Evolutionary conservation across 139 green algal species (phyloP).

Genomic region (Pseudopediastrum boryanum): DNA sequence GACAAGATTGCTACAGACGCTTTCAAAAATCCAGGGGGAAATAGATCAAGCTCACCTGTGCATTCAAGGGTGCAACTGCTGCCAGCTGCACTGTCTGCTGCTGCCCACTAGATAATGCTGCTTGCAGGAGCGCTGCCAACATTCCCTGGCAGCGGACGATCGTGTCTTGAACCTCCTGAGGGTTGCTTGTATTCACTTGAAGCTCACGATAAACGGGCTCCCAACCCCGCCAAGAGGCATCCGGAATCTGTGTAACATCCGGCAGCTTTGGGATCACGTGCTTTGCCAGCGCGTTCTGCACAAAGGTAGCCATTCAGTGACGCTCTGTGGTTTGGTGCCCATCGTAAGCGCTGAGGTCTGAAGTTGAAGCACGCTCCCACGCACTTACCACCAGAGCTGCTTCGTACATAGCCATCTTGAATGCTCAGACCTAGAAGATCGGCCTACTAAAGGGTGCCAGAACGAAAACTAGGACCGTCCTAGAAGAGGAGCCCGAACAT

Average conservation of each 20-base stretch:
- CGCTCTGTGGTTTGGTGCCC: background rate
- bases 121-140: conserved; percentile 21
- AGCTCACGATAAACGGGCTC: conserved; percentile 21
- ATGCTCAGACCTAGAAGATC: too few species aligned
- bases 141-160: conserved; percentile 19
- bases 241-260: conserved; percentile 35
- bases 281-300: conserved; percentile 30
- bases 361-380: background rate
- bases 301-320: background rate
- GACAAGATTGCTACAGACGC: background rate
- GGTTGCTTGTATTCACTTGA: conserved; percentile 19
- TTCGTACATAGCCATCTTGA: conserved; percentile 38
- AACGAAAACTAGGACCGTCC: too few species aligned
- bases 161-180: conserved; percentile 14
- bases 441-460: too few species aligned
- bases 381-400: conserved; percentile 30
- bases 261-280: conserved; percentile 35
- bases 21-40: background rate
- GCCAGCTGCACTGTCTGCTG: background rate
- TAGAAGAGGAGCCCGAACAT: too few species aligned
- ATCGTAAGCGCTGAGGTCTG: background rate
- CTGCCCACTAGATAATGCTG: conserved; percentile 19
- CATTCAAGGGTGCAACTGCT: background rate
- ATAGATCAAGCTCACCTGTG: background rate
- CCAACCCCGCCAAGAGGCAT: conserved; percentile 28